These are phyloP conservation scores for Teunomyces atbi DNA, from an alignment of 805 yeast species.

Conservation along the genomic window DNA sequence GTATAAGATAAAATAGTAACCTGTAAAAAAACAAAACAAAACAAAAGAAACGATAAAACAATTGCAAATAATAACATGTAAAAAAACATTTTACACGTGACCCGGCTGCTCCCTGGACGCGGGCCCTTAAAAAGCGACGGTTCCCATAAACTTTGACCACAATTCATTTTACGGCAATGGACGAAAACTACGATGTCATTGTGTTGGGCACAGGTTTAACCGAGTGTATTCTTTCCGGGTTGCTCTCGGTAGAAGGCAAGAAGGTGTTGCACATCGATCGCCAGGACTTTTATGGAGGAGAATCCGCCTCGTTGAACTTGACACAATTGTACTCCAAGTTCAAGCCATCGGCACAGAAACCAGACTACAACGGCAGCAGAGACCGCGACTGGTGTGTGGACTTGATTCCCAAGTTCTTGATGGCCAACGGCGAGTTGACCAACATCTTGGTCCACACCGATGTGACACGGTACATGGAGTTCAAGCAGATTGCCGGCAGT, in stretches of 20 bases:
- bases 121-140: too few relatives aligned
- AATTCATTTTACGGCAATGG: constrained; percentile 49
- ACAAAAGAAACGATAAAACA: too few relatives aligned
- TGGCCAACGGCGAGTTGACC: constrained; percentile 97
- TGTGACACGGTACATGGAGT: constrained; percentile 93
- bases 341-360: constrained; percentile 70
- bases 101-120: too few relatives aligned
- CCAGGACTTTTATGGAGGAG: constrained; percentile 96
- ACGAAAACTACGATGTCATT: constrained; percentile 94
- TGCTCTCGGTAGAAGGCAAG: constrained; percentile 96
- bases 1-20: constrained; percentile 16
- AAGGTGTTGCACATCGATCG: constrained; percentile 95
- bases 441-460: constrained; percentile 93
- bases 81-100: too few relatives aligned
- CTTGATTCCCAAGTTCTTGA: constrained; percentile 90
- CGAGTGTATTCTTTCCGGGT: constrained; percentile 92
- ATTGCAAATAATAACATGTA: too few relatives aligned
- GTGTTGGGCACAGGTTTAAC: constrained; percentile 95
- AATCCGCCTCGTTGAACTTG: constrained; percentile 79
- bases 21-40: too few relatives aligned
- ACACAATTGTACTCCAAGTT: constrained; percentile 73
- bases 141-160: neutral
- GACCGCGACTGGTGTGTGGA: constrained; percentile 98
- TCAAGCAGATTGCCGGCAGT: constrained; percentile 94
- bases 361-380: constrained; percentile 73